These are phyloP conservation scores for Tetramitus jugosus DNA, from an alignment of 208 protist species.

Conservation along the genomic window DNA sequence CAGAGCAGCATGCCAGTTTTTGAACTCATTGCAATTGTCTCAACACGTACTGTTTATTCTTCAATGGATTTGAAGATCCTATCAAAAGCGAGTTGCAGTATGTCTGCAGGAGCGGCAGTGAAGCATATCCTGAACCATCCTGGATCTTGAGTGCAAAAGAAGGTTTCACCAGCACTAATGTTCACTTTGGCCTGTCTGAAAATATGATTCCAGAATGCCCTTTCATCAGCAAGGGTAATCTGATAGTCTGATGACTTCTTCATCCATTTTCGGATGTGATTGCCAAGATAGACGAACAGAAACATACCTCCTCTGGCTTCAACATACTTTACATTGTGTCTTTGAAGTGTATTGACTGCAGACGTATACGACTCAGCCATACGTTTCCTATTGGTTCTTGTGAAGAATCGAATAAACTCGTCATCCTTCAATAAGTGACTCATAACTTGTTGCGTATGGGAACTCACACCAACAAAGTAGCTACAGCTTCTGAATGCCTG, in stretches of 20 bases:
- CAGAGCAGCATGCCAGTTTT: too few relatives aligned
- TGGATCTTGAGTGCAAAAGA: too few relatives aligned
- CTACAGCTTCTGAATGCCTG: background rate
- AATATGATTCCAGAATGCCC: background rate
- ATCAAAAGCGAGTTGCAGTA: too few relatives aligned
- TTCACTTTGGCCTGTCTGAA: background rate
- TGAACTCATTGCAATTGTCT: too few relatives aligned
- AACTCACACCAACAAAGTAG: too few relatives aligned
- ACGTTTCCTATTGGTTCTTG: background rate
- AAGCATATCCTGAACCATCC: conserved; percentile 23
- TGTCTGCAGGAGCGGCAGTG: too few relatives aligned
- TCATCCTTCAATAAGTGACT: background rate
- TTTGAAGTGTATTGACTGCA: background rate
- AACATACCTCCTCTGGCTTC: background rate
- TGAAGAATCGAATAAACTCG: background rate
- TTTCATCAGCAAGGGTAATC: too few relatives aligned
- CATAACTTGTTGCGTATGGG: background rate
- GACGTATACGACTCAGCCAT: background rate
- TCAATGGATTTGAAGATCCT: too few relatives aligned
- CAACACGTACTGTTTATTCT: too few relatives aligned
- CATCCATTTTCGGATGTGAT: background rate
- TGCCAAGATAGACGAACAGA: background rate
- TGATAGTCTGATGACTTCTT: too few relatives aligned
- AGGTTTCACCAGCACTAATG: background rate
- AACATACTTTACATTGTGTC: background rate